These are phyloP conservation scores for Fusarium sp. DNA, from an alignment of 2,329 filamentous ascomycete species.

Conservation along the genomic window DNA sequence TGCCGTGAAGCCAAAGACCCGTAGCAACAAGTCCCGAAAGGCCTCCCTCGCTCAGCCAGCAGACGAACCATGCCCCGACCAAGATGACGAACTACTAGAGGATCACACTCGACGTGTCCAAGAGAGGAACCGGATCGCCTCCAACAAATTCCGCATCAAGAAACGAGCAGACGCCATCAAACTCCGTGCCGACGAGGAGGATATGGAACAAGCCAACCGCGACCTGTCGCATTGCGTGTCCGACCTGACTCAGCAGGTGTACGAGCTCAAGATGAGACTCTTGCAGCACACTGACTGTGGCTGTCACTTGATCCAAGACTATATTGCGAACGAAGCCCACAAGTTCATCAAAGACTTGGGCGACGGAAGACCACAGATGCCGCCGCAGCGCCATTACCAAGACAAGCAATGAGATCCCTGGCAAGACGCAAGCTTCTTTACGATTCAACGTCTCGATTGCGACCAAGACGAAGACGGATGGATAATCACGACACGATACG, in stretches of 20 bases:
- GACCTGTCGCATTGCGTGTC: constrained; percentile 21
- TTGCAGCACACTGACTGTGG: constrained; percentile 39
- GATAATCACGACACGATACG: too few species aligned
- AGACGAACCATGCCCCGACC: neutral
- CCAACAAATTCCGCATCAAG: constrained; percentile 40
- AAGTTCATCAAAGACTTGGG: constrained; percentile 20
- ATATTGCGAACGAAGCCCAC: constrained; percentile 32
- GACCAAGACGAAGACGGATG: too few species aligned
- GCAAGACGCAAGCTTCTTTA: neutral
- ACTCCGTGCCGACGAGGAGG: constrained; percentile 29
- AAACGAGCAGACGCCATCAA: constrained; percentile 30
- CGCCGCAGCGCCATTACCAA: neutral
- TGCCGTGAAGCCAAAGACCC: neutral
- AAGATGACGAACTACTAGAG: neutral
- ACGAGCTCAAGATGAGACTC: constrained; percentile 38
- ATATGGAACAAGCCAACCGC: constrained; percentile 28
- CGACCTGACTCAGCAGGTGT: constrained; percentile 28
- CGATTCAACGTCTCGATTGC: too few species aligned
- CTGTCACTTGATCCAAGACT: constrained; percentile 38
- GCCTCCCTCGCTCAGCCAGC: neutral
- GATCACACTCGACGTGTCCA: constrained; percentile 1
- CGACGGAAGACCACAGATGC: neutral
- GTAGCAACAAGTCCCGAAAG: neutral
- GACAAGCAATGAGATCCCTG: neutral
- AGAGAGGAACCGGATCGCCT: constrained; percentile 39